Evolutionary conservation across 768 basidiomycete species (phyloP), one percentile per base, ranked within the genome.

Genomic region (Lactarius pseudohatsudake): DNA sequence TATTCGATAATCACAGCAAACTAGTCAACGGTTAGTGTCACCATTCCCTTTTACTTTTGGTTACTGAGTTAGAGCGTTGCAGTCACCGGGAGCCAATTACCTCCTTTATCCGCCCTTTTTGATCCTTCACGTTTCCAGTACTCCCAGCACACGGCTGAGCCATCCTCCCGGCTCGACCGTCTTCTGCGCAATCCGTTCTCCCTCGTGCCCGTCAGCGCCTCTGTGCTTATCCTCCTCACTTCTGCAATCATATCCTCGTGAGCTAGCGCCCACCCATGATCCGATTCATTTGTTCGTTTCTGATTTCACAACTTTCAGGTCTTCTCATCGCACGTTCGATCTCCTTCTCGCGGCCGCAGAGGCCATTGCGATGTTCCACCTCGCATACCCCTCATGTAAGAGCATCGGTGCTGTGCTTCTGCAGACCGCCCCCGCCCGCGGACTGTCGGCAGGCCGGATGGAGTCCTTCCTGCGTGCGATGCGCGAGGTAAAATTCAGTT

Each of bases 361-460:
- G 61, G 89, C 94, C 0, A 74, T 88, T 13, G 78, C 91, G 18
- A 96, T 94, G 4, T 91, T 91, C 75, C 84, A 85, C 45, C 82
- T 96, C 28, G 91, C 97, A 0, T 96, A 95, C 74, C 86, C 88
- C 2, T 90, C 95, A 0, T 93, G 88, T 47, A 81, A 88, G 13
- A 85, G 92, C 0, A 89, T 96, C 15, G 96, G 94, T 2, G 86
- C 88, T 8, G 88, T 94, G 1, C 80, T 99, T 2, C 76, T 98
- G 16, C 97, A 98, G 76, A 98, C 97, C 0, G 86, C 94, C 0
- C 96, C 96, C 2, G 78, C 81, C 15, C 75, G 87, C n/a, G 84
- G 85, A 1, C 68, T 82, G 4, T 75, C 82, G 3, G 82, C 82
- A 30, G 86, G 85, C 0, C 85, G 88, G 65, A 94, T 96, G 89